Evolutionary conservation across 352 stramenopile species (phyloP).

Genomic region (Pythium grandisporangium): DNA sequence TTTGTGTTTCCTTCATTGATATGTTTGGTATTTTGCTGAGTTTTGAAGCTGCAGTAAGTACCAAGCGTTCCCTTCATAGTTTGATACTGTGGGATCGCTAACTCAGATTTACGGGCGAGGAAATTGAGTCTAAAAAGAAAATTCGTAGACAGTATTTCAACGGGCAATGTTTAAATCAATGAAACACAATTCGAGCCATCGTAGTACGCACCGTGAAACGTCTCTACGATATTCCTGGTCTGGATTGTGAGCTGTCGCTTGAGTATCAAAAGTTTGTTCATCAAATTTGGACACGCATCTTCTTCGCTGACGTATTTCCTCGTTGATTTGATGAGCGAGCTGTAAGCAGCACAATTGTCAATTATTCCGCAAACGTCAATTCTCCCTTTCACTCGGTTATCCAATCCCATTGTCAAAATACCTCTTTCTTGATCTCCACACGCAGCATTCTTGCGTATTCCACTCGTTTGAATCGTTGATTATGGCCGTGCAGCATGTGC

Average conservation of each 20-base stretch:
- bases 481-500: slow-evolving; percentile 50
- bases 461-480: slow-evolving; percentile 47
- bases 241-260: neutral
- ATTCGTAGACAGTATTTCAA: neutral
- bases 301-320: slow-evolving; percentile 22
- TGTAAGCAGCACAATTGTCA: too few species aligned
- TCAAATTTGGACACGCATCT: neutral
- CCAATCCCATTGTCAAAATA: too few species aligned
- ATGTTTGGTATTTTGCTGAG: too few species aligned
- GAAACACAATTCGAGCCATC: too few species aligned
- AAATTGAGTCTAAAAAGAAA: slow-evolving; percentile 27
- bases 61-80: slow-evolving; percentile 27
- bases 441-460: slow-evolving; percentile 57
- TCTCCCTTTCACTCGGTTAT: too few species aligned
- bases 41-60: slow-evolving; percentile 58
- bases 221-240: slow-evolving; percentile 13
- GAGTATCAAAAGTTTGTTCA: neutral
- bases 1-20: too few species aligned
- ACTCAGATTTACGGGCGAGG: slow-evolving; percentile 32
- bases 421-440: slow-evolving; percentile 66
- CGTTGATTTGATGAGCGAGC: slow-evolving; percentile 55
- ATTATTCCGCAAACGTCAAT: too few species aligned
- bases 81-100: slow-evolving; percentile 31
- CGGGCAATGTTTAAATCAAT: too few species aligned
- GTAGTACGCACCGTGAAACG: slow-evolving; percentile 19